Percentiles rank a stretch among this genome's conserved stretches.
Conservation (phyloP, 148 eudicot species). For the Chenopodium quinoa region DNA sequence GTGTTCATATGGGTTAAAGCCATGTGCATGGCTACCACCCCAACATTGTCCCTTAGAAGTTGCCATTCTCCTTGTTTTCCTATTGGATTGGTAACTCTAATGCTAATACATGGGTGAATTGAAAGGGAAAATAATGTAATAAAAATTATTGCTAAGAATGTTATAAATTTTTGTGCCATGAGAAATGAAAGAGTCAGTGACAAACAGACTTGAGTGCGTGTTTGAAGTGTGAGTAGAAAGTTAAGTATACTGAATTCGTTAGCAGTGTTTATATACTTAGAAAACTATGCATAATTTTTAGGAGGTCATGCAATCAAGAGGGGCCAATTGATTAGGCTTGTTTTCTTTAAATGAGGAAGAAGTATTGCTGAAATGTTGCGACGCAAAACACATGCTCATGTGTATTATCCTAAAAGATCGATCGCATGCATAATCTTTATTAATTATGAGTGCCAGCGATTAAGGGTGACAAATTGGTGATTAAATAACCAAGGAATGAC, state of each 20-base stretch:
- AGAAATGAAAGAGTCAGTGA: neutral
- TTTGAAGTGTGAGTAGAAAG: neutral
- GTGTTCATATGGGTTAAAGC: slow-evolving; percentile 49
- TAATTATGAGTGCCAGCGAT: too few relatives aligned
- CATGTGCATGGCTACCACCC: slow-evolving; percentile 76
- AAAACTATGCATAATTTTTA: slow-evolving; percentile 1
- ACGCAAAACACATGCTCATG: slow-evolving; percentile 19
- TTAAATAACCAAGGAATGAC: neutral
- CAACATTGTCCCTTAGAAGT: slow-evolving; percentile 45
- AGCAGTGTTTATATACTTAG: slow-evolving; percentile 5
- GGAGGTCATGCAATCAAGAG: slow-evolving; percentile 22
- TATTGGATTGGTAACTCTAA: neutral
- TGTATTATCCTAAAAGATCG: slow-evolving; percentile 1
- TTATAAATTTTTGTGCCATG: slow-evolving; percentile 5
- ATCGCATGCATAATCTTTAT: neutral
- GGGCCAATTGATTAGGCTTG: slow-evolving; percentile 9
- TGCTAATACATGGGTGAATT: neutral
- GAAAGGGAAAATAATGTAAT: neutral
- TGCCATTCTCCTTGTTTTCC: slow-evolving; percentile 44
- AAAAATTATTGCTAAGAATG: neutral
- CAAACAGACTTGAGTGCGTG: neutral
- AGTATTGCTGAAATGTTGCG: slow-evolving; percentile 17
- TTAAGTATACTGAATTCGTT: neutral
- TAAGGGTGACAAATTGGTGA: neutral
- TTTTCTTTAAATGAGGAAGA: slow-evolving; percentile 13